Evolutionary conservation across 352 stramenopile species (phyloP).

Genomic region (Pythium phragmiticola): DNA sequence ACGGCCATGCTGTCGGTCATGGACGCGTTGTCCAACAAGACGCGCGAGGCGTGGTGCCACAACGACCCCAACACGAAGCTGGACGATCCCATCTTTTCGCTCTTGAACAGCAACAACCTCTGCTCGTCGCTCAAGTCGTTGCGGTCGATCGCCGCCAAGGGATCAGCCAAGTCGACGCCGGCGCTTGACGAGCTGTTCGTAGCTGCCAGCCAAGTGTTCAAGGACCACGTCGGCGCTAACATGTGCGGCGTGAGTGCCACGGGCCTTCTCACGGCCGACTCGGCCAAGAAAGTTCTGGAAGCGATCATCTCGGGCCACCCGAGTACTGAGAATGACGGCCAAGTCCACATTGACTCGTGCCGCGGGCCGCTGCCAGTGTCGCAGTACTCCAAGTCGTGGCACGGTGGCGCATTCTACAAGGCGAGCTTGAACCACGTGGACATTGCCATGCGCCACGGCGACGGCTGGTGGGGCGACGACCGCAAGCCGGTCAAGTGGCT

Average conservation of each 20-base stretch:
- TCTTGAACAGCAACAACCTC: constrained; percentile 9
- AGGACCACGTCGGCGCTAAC: constrained; percentile 7
- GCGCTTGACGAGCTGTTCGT: constrained; percentile 18
- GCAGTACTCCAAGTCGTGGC: constrained; percentile 22
- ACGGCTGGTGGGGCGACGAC: constrained; percentile 24
- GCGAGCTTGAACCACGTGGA: constrained; percentile 38
- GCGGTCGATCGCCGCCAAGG: background rate
- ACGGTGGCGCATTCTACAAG: constrained; percentile 28
- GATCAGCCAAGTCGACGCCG: constrained; percentile 11
- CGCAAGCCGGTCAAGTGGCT: constrained; percentile 28
- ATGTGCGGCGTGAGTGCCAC: constrained; percentile 33
- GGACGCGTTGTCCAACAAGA: constrained; percentile 5
- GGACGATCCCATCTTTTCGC: constrained; percentile 18
- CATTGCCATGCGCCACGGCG: constrained; percentile 19
- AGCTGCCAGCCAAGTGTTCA: constrained; percentile 6
- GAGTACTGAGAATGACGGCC: constrained; percentile 32
- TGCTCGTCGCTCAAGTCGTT: constrained; percentile 3
- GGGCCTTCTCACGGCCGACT: constrained; percentile 27
- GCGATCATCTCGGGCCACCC: constrained; percentile 25
- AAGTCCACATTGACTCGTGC: constrained; percentile 36
- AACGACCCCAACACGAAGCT: background rate
- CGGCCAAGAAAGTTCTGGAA: constrained; percentile 20
- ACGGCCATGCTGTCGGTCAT: constrained; percentile 12
- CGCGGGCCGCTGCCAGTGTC: background rate
- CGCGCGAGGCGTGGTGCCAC: background rate